Evolutionary conservation across 306 rosid genomes (phyloP), one percentile per base, ranked within the genome.

Genomic region (Gastrolobium bilobum): DNA sequence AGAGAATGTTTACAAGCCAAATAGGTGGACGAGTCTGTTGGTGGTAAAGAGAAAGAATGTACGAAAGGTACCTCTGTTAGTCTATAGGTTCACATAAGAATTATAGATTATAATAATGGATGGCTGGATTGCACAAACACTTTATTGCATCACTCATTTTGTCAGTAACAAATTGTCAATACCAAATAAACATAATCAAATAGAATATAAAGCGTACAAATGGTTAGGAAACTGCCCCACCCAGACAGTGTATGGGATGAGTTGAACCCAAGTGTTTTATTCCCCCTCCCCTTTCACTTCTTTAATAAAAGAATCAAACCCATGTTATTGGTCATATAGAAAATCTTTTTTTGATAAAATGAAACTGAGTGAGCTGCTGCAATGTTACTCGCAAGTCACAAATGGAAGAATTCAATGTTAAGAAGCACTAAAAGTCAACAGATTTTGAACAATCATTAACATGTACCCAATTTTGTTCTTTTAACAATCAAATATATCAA

Each of bases 221-320:
- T 40, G 39, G 68, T 38, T 64, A 29, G 29, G 50, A 63, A 71
- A 71, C 44, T 63, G 6, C 29, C 58, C 43, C 31, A 10, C 71
- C 10, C 54, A 44, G 14, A 33, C 13, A 83, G 8, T 15, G 11
- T 3, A 57, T 57, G 39, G 10, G 64, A 73, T 73, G 73, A 59
- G 39, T 14, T 64, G 20, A 71, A 77, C 26, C 20, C 47, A 43
- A 10, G 59, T 68, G 11, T 11, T 46, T 8, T 30, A 2, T 31
- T 34, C 29, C 47, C 33, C 26, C 15, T 2, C 60, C 14, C 3
- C 13, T 62, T 43, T 11, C 33, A 43, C 34, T 69, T 69, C 13
- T 13, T 31, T 26, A 47, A 70, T 47, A 34, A 79, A 79, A 69
- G 34, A 46, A 64, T 10, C 11, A 3, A 71, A 66, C 53, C 80